Evolutionary conservation across 441 rosid species (phyloP), one percentile per base, ranked within the genome.

Genomic region (Biscutella laevigata): DNA sequence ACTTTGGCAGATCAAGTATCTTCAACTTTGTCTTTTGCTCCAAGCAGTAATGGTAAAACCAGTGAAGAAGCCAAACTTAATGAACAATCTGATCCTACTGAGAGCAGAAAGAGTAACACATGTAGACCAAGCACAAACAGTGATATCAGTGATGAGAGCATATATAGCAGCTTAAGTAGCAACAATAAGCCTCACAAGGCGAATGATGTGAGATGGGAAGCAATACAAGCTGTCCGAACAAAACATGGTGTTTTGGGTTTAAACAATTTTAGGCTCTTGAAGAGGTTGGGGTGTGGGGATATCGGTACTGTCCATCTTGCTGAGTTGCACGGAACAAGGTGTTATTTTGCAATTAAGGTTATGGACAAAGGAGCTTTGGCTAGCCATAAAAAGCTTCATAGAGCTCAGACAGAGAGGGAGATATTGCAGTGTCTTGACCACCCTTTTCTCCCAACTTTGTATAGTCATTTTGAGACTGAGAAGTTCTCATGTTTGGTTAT

Each of bases 391-490:
- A 87, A 87, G 69, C 81, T 87, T 69, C 84, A 82, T 51, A 75
- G 95, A 40, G 85, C 87, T 56, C 95, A 87, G 65, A 84, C 95
- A 0, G 95, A 87, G 76, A 82, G 90, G 69, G 95, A 87, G 69
- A 87, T 87, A 66, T 61, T 87, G 53, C 92, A 78, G 38, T 72
- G 79, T 49, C 73, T 87, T 63, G 94, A 87, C 68, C 95, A 87
- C 38, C 95, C 95, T 2, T 87, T 87, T 71, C 87, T 87, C 59
- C 95, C 95, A 3, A 78, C 95, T 15, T 67, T 87, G 37, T 86
- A 86, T 59, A 66, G 86, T 34, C 82, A 83, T 64, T 83, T 83
- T 19, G 90, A 83, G 74, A 76, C 90, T 19, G 86, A 77, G 25
- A 83, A 83, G 52, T 83, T 83, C 76, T 83, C 84, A 8, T 83